These are phyloP conservation scores for Typha latifolia DNA, from an alignment of 176 grass and related monocot species.

Conservation along the genomic window DNA sequence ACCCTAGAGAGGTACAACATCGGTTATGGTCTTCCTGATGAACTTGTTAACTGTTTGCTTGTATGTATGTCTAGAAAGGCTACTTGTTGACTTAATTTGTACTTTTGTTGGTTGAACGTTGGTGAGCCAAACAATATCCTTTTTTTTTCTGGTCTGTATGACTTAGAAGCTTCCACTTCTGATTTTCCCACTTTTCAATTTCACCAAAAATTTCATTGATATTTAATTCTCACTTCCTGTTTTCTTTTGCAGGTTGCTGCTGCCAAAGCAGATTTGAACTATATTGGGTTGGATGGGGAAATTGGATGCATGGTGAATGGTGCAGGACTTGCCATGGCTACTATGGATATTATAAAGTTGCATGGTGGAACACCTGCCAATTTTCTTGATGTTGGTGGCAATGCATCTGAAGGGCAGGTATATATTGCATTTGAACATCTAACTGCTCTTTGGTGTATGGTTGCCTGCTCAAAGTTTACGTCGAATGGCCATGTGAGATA, in stretches of 20 bases:
- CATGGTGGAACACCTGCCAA: conserved; percentile 98
- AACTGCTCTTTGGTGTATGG: background rate
- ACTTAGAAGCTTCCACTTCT: background rate
- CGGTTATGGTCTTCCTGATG: background rate
- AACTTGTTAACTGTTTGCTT: background rate
- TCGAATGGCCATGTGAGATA: conserved; percentile 5
- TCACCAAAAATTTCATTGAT: background rate
- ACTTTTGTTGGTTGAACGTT: background rate
- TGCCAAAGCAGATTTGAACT: conserved; percentile 96
- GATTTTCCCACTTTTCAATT: background rate
- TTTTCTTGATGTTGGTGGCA: conserved; percentile 99
- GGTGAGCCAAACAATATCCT: background rate
- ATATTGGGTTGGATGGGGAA: conserved; percentile 97
- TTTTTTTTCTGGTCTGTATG: conserved; percentile 1
- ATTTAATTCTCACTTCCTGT: conserved; percentile 15
- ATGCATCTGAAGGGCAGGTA: conserved; percentile 95
- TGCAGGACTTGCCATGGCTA: conserved; percentile 98
- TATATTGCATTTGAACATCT: conserved; percentile 5
- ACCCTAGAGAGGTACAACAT: conserved; percentile 73
- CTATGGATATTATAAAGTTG: conserved; percentile 99
- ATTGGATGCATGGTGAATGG: conserved; percentile 99
- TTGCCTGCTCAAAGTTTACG: conserved; percentile 3
- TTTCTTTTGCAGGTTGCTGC: conserved; percentile 60
- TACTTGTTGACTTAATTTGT: background rate
- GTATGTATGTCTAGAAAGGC: background rate